Percentiles rank a stretch among this genome's conserved stretches.
These are phyloP conservation scores for Kluyveromyces sp. DNA, from an alignment of 1,139 yeast genomes.

Conservation along the genomic window DNA sequence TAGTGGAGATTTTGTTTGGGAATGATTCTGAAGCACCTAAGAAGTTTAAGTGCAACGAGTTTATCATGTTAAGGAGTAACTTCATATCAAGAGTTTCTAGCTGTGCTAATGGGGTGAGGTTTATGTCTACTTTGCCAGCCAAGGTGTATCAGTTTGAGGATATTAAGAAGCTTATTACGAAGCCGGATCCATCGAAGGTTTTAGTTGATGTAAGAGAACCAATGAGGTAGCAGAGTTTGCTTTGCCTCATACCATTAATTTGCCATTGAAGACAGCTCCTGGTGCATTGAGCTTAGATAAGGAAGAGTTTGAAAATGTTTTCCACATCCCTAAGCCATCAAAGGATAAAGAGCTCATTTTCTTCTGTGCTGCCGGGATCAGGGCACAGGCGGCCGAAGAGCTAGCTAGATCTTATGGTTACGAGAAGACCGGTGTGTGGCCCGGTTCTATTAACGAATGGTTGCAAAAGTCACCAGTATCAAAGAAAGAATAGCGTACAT, in stretches of 20 bases:
- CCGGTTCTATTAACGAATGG: slow-evolving; percentile 89
- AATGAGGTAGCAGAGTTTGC: slow-evolving; percentile 58
- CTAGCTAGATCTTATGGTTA: slow-evolving; percentile 88
- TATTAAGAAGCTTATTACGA: slow-evolving; percentile 42
- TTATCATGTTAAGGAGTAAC: slow-evolving; percentile 9
- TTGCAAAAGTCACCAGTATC: slow-evolving; percentile 32
- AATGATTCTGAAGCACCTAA: too few relatives aligned
- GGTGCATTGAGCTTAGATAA: slow-evolving; percentile 80
- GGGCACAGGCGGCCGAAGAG: slow-evolving; percentile 87
- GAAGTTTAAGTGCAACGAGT: neutral
- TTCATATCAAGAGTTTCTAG: neutral
- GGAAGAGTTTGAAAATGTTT: slow-evolving; percentile 72
- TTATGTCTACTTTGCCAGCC: slow-evolving; percentile 14
- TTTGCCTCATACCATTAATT: slow-evolving; percentile 78
- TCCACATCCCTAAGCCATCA: slow-evolving; percentile 79
- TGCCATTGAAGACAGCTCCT: slow-evolving; percentile 87
- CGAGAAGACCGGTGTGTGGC: slow-evolving; percentile 64
- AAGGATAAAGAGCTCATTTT: slow-evolving; percentile 68
- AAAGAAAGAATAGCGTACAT: neutral
- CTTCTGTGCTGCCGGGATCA: slow-evolving; percentile 88
- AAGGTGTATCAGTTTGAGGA: slow-evolving; percentile 49
- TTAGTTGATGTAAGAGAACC: slow-evolving; percentile 88
- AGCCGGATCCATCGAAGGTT: slow-evolving; percentile 40
- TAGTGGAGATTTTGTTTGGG: too few relatives aligned
- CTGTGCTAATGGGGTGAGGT: slow-evolving; percentile 31